These are phyloP conservation scores for Colletotrichum sp. DNA, from an alignment of 2,329 filamentous ascomycete species.

Conservation along the genomic window DNA sequence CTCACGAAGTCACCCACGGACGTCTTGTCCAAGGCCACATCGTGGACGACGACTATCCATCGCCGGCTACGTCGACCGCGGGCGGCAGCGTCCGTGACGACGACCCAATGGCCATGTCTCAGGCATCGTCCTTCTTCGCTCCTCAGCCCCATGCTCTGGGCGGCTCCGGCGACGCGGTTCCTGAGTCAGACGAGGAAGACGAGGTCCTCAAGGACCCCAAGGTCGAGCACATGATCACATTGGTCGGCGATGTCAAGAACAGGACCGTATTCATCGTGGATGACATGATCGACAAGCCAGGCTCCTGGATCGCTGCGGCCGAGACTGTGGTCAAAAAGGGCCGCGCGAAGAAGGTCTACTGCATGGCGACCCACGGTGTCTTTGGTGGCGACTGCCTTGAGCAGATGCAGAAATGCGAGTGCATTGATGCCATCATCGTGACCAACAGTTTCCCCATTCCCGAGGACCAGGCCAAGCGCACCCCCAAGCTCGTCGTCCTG, in stretches of 20 bases:
- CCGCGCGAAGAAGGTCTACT: conserved; percentile 91
- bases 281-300: conserved; percentile 98
- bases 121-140: conserved; percentile 81
- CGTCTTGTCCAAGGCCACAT: conserved; percentile 93
- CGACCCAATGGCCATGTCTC: conserved; percentile 81
- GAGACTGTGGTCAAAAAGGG: conserved; percentile 96
- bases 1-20: conserved; percentile 88
- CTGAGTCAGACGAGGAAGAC: conserved; percentile 89
- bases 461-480: conserved; percentile 71
- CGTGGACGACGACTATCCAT: conserved; percentile 91
- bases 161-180: conserved; percentile 83
- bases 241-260: conserved; percentile 93
- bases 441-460: conserved; percentile 97
- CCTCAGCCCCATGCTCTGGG: conserved; percentile 76
- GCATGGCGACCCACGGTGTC: conserved; percentile 94
- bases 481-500: conserved; percentile 85
- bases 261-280: conserved; percentile 93
- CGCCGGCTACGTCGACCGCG: conserved; percentile 74
- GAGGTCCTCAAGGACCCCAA: conserved; percentile 81
- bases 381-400: conserved; percentile 90
- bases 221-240: conserved; percentile 92
- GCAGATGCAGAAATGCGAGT: conserved; percentile 89
- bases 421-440: conserved; percentile 92
- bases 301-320: conserved; percentile 95
- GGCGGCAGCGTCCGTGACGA: conserved; percentile 71